phyloP scores from a whole-genome alignment of 1,139 yeast species.

The Yamadazyma songkhlaensis region DNA sequence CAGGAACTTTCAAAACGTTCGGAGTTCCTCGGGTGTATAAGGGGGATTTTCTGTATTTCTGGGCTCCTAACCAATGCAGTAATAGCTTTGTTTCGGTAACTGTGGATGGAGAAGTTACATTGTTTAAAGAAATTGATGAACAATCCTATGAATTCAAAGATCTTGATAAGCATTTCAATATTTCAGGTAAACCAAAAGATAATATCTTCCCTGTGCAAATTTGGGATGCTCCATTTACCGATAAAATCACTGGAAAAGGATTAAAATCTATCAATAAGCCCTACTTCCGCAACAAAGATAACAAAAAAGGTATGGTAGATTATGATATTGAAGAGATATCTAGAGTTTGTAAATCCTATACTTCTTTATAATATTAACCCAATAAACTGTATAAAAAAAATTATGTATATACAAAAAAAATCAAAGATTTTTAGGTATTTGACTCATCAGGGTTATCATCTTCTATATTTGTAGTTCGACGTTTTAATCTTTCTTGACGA shows the following conservation, averaged over 20 bases:
- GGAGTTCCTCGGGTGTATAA: conserved; percentile 42
- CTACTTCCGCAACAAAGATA: conserved; percentile 29
- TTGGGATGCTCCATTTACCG: conserved; percentile 33
- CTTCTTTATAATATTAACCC: conserved; percentile 13
- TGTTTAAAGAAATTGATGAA: conserved; percentile 18
- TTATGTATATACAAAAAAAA: not conserved
- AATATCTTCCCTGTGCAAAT: conserved; percentile 12
- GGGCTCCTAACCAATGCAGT: conserved; percentile 22
- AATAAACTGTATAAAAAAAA: not conserved
- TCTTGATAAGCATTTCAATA: conserved; percentile 9
- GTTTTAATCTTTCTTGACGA: conserved; percentile 31
- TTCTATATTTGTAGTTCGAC: conserved; percentile 4
- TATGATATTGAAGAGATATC: conserved; percentile 35
- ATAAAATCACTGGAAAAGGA: conserved; percentile 43
- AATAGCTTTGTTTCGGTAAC: conserved; percentile 36
- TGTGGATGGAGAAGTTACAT: conserved; percentile 48
- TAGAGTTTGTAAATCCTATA: conserved; percentile 14
- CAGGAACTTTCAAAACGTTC: conserved; percentile 20
- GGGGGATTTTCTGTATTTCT: conserved; percentile 29
- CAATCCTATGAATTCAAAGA: conserved; percentile 14
- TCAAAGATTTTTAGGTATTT: not conserved
- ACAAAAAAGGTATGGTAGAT: conserved; percentile 29
- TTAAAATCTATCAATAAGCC: conserved; percentile 37
- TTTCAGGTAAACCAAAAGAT: not conserved
- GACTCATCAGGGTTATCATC: conserved; percentile 1